Evolutionary conservation across 345 rosid genomes (phyloP).

Genomic region (Lepidium africanum): DNA sequence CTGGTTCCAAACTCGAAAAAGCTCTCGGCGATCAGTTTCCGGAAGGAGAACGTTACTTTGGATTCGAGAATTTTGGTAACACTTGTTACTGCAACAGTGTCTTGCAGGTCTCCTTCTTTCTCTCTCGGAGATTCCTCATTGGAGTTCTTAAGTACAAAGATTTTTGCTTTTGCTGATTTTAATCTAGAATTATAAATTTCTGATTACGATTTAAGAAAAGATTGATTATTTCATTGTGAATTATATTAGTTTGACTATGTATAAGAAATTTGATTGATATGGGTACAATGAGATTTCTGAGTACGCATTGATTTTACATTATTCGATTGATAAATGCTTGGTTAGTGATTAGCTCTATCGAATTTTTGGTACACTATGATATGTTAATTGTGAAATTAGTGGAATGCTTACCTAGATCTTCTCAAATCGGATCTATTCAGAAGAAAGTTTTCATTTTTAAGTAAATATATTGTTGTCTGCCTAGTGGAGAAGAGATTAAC

Average conservation of each 20-base stretch:
- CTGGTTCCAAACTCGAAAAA: conserved; percentile 97
- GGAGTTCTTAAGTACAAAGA: no score
- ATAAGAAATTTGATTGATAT: background rate
- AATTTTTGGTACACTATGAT: background rate
- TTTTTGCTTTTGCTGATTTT: no score
- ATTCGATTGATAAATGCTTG: background rate
- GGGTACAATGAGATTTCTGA: background rate
- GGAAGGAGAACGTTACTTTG: conserved; percentile 96
- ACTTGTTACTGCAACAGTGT: conserved; percentile 97
- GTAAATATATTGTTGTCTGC: background rate
- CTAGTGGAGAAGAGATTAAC: background rate
- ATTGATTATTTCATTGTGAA: no score
- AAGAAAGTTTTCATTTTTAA: background rate
- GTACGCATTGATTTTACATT: background rate
- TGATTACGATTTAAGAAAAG: background rate
- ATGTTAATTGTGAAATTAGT: background rate
- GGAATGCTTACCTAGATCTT: background rate
- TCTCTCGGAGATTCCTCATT: no score
- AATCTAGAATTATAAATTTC: no score
- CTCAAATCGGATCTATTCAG: background rate
- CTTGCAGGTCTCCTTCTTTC: background rate
- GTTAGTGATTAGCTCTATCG: background rate
- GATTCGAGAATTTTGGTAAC: conserved; percentile 96
- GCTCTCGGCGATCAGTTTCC: conserved; percentile 99
- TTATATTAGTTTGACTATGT: background rate